Percentiles rank a stretch among this genome's conserved stretches.
Conservation (phyloP, 2,329 filamentous ascomycete genomes). For the Tolypocladium sp. region DNA sequence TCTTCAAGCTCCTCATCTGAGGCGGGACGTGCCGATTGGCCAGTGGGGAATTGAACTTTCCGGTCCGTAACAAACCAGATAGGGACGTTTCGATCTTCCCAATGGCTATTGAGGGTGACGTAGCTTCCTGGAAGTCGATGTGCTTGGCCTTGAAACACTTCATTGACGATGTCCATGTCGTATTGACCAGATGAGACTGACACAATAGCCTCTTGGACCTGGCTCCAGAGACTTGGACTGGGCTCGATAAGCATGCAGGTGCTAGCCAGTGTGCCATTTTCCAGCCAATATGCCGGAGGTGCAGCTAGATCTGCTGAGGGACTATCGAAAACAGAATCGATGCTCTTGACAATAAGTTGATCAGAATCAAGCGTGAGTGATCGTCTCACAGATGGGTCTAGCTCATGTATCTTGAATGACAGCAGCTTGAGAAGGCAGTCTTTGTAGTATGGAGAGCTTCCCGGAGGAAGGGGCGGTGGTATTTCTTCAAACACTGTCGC, state of each 20-base stretch:
- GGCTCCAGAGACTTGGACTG: constrained; percentile 3
- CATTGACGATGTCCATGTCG: constrained; percentile 11
- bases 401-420: constrained; percentile 8
- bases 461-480: constrained; percentile 5
- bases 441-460: constrained; percentile 3
- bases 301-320: constrained; percentile 4
- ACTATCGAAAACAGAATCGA: constrained; percentile 8
- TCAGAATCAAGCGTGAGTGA: constrained; percentile 9
- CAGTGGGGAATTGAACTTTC: not conserved
- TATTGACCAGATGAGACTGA: constrained; percentile 5
- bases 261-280: constrained; percentile 6
- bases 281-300: constrained; percentile 8
- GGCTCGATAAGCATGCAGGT: constrained; percentile 10
- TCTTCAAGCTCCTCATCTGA: constrained; percentile 5
- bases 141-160: constrained; percentile 2
- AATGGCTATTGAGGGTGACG: constrained; percentile 9
- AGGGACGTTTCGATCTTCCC: constrained; percentile 10
- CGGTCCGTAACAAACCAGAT: constrained; percentile 4
- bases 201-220: not conserved
- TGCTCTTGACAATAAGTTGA: constrained; percentile 8
- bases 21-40: not conserved
- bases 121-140: constrained; percentile 4
- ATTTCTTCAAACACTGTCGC: constrained; percentile 4
- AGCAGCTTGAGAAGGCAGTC: constrained; percentile 9
- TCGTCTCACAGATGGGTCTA: constrained; percentile 3